Base-by-base conservation (phyloP, 2,329 filamentous ascomycete genomes). In the Onygenales sp. region DNA sequence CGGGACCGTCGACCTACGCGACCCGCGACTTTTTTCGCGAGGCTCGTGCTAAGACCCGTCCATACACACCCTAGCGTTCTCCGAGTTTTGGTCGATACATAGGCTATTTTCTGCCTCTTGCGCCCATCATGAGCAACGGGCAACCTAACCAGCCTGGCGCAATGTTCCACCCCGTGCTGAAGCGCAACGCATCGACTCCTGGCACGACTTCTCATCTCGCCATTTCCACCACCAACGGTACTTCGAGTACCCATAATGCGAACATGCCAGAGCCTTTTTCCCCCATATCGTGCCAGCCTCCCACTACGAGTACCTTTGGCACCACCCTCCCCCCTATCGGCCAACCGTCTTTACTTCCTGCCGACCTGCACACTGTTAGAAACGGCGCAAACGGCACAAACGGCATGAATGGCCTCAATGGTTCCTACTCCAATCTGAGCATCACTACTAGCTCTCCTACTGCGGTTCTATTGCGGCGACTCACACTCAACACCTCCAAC, bases 401-500 rank as follows among this genome's bases (percentile, higher is more conserved):
- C 35, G 46, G 46, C 35, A 31, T 31, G 21, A 27, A 58, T 63
- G 66, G 50, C 63, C 66, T 52, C 59, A 67, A 67, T 57, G 59
- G 62, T 56, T 62, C 71, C 43, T 70, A 69, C 56, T 66, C 66
- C 58, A 64, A 69, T 17, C 47, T 39, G 43, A 60, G 61, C 50
- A 63, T 64, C 51, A 56, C 60, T n/a, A 58, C 54, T 44, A 65
- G 61, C 17, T 65, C 64, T 50, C 66, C 70, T 45, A 27, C 21
- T 27, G 68, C 72, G 45, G 73, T 85, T 56, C 66, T 81, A 53
- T 74, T 85, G 69, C 80, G 80, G 62, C 80, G 77, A 60, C 72
- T 85, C 11, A 80, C 82, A 3, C 75, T 72, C 55, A 82, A 76
- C 63, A 83, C 77, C 43, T 80, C 76, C 61, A 68, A 73, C 50